Evolutionary conservation across 208 protist genomes (phyloP).

Genomic region (Naegleria fowleri): DNA sequence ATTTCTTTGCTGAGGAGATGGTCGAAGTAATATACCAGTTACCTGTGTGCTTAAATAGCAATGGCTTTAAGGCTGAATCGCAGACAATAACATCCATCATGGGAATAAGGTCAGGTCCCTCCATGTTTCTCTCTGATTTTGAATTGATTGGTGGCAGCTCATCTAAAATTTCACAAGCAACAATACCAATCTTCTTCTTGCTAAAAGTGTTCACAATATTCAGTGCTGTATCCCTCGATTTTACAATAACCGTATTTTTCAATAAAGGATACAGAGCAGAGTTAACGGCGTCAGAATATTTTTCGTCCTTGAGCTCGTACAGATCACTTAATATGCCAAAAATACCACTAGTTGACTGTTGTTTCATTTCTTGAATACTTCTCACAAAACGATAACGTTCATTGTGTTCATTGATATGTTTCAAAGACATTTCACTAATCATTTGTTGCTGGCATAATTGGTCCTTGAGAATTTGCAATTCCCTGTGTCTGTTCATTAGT

Average conservation of each 20-base stretch:
- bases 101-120: neutral
- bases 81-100: neutral
- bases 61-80: neutral
- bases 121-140: neutral
- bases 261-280: neutral
- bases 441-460: too few relatives aligned
- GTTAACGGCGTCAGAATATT: neutral
- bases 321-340: neutral
- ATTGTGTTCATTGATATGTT: too few relatives aligned
- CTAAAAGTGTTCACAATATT: neutral
- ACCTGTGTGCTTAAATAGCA: neutral
- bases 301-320: neutral
- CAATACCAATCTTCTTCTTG: neutral
- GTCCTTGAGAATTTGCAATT: too few relatives aligned
- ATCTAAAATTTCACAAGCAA: neutral
- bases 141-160: neutral
- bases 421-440: too few relatives aligned
- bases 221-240: neutral
- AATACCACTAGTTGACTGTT: neutral
- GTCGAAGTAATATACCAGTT: neutral
- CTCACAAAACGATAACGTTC: too few relatives aligned
- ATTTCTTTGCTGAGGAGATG: neutral
- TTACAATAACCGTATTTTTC: neutral
- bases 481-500: too few relatives aligned
- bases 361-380: too few relatives aligned